Evolutionary conservation across 2,329 filamentous ascomycete species (phyloP).

Genomic region (Venturia effusa): DNA sequence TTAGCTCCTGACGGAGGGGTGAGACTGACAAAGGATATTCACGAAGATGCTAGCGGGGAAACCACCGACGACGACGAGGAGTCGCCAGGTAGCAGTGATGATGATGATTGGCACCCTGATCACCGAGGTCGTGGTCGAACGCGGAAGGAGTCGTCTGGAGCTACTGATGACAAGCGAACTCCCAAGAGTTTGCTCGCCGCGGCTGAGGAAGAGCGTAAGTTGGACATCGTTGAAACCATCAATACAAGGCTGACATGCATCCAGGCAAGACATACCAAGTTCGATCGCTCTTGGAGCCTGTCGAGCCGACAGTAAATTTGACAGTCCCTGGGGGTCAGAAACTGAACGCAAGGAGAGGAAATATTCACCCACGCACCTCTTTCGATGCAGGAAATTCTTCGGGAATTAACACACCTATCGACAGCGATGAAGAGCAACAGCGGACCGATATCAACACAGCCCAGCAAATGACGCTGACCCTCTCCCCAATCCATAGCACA

Average conservation of each 20-base stretch:
- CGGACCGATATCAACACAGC: slow-evolving; percentile 77
- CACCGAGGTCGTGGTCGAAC: slow-evolving; percentile 29
- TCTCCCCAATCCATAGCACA: slow-evolving; percentile 69
- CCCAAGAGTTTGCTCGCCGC: slow-evolving; percentile 57
- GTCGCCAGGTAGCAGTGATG: slow-evolving; percentile 41
- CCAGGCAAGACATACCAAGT: slow-evolving; percentile 49
- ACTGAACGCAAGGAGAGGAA: slow-evolving; percentile 28
- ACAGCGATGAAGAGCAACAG: slow-evolving; percentile 80
- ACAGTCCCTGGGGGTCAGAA: slow-evolving; percentile 54
- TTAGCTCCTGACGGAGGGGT: slow-evolving; percentile 38
- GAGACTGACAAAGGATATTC: slow-evolving; percentile 58
- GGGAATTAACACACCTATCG: slow-evolving; percentile 49
- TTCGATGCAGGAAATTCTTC: slow-evolving; percentile 62
- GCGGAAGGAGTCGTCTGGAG: slow-evolving; percentile 15
- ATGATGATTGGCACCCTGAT: slow-evolving; percentile 46
- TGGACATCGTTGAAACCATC: slow-evolving; percentile 13
- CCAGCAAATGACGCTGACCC: slow-evolving; percentile 70
- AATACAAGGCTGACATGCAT: slow-evolving; percentile 11
- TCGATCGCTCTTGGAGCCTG: slow-evolving; percentile 54
- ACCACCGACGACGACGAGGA: slow-evolving; percentile 58
- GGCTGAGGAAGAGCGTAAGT: slow-evolving; percentile 67
- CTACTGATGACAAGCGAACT: slow-evolving; percentile 21
- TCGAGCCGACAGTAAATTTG: slow-evolving; percentile 54
- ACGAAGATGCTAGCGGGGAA: slow-evolving; percentile 54
- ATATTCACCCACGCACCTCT: slow-evolving; percentile 68